Conservation (phyloP, 768 basidiomycete genomes). For the Wakefieldia striispora region DNA sequence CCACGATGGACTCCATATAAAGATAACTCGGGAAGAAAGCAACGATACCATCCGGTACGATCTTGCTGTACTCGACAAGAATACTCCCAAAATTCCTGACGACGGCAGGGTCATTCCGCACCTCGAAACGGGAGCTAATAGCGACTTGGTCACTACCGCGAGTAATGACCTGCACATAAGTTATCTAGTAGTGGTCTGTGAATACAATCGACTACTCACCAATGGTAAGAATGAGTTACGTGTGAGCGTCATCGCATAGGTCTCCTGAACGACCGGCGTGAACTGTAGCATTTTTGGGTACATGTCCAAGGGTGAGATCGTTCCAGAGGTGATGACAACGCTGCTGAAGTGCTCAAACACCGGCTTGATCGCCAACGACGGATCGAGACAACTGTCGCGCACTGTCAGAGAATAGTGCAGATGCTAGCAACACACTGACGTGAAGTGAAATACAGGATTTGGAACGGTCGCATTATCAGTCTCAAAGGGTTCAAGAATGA, state of each 20-base stretch:
- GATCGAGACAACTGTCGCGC: constrained; percentile 82
- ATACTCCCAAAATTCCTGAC: constrained; percentile 99
- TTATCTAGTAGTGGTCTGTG: not conserved
- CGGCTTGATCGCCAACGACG: constrained; percentile 94
- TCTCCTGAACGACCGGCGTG: constrained; percentile 94
- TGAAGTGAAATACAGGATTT: constrained; percentile 97
- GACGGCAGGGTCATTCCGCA: constrained; percentile 97
- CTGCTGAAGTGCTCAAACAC: constrained; percentile 98
- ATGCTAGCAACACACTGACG: constrained; percentile 46
- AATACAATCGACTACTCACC: constrained; percentile 43
- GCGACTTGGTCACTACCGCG: constrained; percentile 98
- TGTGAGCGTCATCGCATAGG: constrained; percentile 96
- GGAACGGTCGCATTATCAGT: constrained; percentile 98
- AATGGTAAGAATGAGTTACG: constrained; percentile 95
- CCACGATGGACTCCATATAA: constrained; percentile 99
- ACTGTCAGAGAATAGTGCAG: constrained; percentile 8
- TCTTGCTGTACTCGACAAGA: constrained; percentile 95
- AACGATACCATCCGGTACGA: constrained; percentile 97
- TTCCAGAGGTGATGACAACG: constrained; percentile 98
- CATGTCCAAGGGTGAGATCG: constrained; percentile 98
- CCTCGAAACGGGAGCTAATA: constrained; percentile 97
- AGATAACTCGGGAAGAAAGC: constrained; percentile 99
- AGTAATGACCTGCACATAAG: constrained; percentile 76
- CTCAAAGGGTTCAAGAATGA: constrained; percentile 97
- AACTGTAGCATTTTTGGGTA: constrained; percentile 99